Conservation (phyloP, 2,329 filamentous ascomycete species). For the Phialocephala subalpina region DNA sequence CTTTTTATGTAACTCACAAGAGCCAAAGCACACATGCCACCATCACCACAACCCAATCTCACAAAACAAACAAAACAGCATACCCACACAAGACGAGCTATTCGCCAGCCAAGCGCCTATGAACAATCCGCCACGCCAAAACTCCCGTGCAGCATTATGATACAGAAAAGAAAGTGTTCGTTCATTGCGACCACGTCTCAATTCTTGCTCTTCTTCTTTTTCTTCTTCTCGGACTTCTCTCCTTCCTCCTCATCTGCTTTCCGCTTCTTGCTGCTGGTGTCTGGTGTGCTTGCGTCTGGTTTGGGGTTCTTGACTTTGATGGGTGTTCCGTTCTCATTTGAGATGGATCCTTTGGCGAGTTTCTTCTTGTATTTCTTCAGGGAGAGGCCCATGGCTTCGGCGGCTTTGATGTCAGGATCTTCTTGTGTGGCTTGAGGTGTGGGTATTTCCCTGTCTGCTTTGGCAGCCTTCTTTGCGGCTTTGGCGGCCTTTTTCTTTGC, state of each 20-base stretch:
- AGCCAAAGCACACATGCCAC: conserved; percentile 5
- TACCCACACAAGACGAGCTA: conserved; percentile 14
- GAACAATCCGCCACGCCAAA: conserved; percentile 28
- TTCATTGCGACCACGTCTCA: conserved; percentile 30
- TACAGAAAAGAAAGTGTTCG: conserved; percentile 32
- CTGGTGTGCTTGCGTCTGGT: conserved; percentile 41
- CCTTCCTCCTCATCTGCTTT: conserved; percentile 63
- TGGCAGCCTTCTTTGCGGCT: conserved; percentile 35
- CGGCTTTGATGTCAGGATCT: conserved; percentile 56
- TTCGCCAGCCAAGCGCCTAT: conserved; percentile 26
- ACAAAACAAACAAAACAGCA: background rate
- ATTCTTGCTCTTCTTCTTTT: conserved; percentile 59
- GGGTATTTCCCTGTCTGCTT: conserved; percentile 51
- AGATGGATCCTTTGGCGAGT: conserved; percentile 79
- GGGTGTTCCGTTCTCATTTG: conserved; percentile 69
- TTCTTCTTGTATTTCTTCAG: conserved; percentile 82
- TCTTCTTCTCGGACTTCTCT: conserved; percentile 65
- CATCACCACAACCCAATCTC: background rate
- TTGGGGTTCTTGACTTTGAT: conserved; percentile 71
- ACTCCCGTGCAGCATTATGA: conserved; percentile 29
- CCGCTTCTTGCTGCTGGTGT: conserved; percentile 73
- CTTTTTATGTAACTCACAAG: conserved; percentile 2
- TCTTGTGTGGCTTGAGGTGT: conserved; percentile 51
- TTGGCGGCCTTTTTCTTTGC: conserved; percentile 46
- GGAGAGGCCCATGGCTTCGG: conserved; percentile 72